These are phyloP conservation scores for Candida dubliniensis DNA, from an alignment of 1,139 yeast species.

Conservation along the genomic window DNA sequence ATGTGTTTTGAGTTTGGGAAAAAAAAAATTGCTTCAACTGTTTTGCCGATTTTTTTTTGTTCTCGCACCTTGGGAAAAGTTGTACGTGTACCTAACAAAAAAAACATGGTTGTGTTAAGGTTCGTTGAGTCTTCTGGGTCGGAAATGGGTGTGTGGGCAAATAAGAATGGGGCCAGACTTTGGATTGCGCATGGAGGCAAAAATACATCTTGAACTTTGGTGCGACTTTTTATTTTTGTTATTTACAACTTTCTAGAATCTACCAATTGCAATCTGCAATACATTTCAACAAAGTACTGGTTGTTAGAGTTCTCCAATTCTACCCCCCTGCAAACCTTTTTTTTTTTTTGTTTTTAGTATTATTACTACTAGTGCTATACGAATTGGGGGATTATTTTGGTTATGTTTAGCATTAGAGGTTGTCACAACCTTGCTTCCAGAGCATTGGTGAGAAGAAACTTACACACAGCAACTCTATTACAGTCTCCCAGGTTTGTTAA, in stretches of 20 bases:
- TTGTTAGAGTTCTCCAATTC: neutral
- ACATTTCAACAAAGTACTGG: no score
- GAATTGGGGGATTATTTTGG: neutral
- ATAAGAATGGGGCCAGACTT: no score
- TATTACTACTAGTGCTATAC: neutral
- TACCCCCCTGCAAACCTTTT: neutral
- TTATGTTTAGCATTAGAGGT: neutral
- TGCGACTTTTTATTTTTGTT: neutral
- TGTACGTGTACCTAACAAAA: no score
- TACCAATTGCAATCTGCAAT: slow-evolving; percentile 1
- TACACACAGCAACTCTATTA: slow-evolving; percentile 1
- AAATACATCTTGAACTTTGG: no score
- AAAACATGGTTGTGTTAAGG: no score
- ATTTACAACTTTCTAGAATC: slow-evolving; percentile 1
- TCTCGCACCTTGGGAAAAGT: no score
- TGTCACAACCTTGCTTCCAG: neutral
- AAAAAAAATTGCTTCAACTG: neutral
- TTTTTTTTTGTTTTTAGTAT: neutral
- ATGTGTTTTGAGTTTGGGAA: neutral
- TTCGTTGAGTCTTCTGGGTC: no score
- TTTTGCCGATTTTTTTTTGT: no score
- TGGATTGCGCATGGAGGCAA: no score
- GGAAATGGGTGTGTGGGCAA: no score
- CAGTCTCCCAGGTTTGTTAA: slow-evolving; percentile 5
- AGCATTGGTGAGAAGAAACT: neutral